Base-by-base conservation (phyloP, 202 grass and related monocot species). In the Schoenoplectus triqueter region DNA sequence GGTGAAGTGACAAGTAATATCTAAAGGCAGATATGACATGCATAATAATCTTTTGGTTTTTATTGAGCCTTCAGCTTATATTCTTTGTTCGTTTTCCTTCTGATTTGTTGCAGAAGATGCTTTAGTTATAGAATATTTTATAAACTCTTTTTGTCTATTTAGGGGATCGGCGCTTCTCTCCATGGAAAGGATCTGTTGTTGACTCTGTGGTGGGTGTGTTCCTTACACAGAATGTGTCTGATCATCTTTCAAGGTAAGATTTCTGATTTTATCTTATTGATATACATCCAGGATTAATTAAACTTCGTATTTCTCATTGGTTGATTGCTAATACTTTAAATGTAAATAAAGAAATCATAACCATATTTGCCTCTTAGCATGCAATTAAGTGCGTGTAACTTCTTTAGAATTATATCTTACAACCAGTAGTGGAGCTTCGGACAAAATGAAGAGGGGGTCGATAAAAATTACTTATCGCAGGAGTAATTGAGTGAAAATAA, bases 211-310 rank as follows among this genome's bases (percentile, higher is more conserved):
- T 97, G 48, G 91, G 92, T 20, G 94, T 97, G 78, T 97, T 94
- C 86, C 94, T 97, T 82, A 97, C 94, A 59, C 92, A 94, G 87
- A 97, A 97, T 86, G 94, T 97, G 85, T 92, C 92, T 1, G 94
- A 97, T 83, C 92, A 92, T 92, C 92, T 94, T 88, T 97, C 94
- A 60, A 97, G 94, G 92, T 97, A 83, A 89, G 68, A 73, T 85
- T 74, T 73, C 69, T 81, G 82, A 70, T 91, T 84, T 65, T 79
- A 64, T 44, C 67, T 50, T 78, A 65, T 64, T 88, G 9, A 80
- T 78, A 66, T 82, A 85, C 69, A 69, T 80, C 79, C 39, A 74
- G 17, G 3, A 40, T 57, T 55, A 15, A 4, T 62, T 79, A 42
- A 44, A 60, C 15, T 18, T 62, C 10, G 5, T 45, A 79, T 46